Percentiles rank a stretch among this genome's conserved stretches.
Conservation (phyloP, 345 rosid genomes). For the Salix suchowensis region DNA sequence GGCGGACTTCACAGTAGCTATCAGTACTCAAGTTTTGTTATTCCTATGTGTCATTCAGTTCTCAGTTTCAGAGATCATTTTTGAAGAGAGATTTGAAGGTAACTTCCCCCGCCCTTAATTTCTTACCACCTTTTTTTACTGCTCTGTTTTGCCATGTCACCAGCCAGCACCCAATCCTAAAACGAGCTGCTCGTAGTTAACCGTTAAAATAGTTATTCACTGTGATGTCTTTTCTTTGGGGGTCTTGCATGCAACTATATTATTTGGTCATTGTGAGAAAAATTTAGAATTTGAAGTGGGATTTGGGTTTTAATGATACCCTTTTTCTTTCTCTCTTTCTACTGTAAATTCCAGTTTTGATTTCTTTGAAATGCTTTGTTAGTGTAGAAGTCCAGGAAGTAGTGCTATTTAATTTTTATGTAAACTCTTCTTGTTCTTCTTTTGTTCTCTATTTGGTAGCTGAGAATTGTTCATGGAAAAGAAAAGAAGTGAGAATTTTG, state of each 20-base stretch:
- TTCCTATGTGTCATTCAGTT: slow-evolving; percentile 7
- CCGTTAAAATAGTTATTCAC: too few relatives aligned
- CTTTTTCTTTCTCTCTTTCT: background rate
- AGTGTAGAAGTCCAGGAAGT: too few relatives aligned
- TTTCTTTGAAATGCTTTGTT: background rate
- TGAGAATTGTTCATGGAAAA: background rate
- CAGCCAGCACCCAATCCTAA: background rate
- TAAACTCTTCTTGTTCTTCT: background rate
- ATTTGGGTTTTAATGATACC: background rate
- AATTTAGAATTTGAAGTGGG: background rate
- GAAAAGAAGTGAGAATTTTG: background rate
- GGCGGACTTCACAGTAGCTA: background rate
- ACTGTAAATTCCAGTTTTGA: background rate
- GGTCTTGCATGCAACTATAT: too few relatives aligned
- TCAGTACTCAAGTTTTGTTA: background rate
- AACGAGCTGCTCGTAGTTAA: too few relatives aligned
- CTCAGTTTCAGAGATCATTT: slow-evolving; percentile 31
- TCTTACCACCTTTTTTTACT: background rate
- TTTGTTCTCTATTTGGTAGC: background rate
- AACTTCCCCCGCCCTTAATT: background rate
- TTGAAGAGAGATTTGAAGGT: slow-evolving; percentile 47
- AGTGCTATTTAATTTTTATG: background rate
- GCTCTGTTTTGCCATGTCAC: background rate
- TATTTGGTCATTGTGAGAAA: background rate
- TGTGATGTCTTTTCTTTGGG: too few relatives aligned